These are phyloP conservation scores for Pisolithus thermaeus DNA, from an alignment of 1,284 basidiomycete species.

Conservation along the genomic window DNA sequence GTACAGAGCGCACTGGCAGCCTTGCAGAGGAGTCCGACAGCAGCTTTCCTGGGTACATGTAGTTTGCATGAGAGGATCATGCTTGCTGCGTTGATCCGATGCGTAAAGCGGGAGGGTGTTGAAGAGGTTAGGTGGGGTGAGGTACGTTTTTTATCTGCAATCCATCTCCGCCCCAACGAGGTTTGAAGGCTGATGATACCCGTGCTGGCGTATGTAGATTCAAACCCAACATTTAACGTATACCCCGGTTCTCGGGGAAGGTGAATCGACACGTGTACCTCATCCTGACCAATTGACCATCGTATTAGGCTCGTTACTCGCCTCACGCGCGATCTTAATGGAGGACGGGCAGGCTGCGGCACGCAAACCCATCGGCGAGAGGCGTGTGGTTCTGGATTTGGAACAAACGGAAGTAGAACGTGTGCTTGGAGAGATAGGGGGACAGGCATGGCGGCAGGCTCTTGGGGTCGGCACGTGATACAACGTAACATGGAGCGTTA, in stretches of 20 bases:
- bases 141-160: constrained; percentile 33
- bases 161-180: neutral
- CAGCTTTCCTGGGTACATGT: constrained; percentile 73
- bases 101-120: constrained; percentile 79
- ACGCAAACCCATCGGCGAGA: constrained; percentile 52
- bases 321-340: constrained; percentile 65
- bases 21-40: constrained; percentile 90
- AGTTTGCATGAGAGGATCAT: constrained; percentile 86
- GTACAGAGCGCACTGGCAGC: constrained; percentile 79
- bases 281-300: constrained; percentile 49
- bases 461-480: constrained; percentile 23
- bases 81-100: constrained; percentile 83
- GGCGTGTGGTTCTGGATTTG: constrained; percentile 60
- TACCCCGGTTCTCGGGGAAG: constrained; percentile 48
- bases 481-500: no score
- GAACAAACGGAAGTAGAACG: constrained; percentile 70
- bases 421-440: constrained; percentile 67
- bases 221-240: constrained; percentile 65
- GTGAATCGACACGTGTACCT: constrained; percentile 48
- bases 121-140: constrained; percentile 84
- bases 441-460: constrained; percentile 59
- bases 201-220: constrained; percentile 37
- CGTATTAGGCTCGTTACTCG: constrained; percentile 63
- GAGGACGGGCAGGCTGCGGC: constrained; percentile 53
- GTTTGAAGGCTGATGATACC: no score